These are phyloP conservation scores for Nepenthes gracilis DNA, from an alignment of 148 eudicot genomes.

Conservation along the genomic window DNA sequence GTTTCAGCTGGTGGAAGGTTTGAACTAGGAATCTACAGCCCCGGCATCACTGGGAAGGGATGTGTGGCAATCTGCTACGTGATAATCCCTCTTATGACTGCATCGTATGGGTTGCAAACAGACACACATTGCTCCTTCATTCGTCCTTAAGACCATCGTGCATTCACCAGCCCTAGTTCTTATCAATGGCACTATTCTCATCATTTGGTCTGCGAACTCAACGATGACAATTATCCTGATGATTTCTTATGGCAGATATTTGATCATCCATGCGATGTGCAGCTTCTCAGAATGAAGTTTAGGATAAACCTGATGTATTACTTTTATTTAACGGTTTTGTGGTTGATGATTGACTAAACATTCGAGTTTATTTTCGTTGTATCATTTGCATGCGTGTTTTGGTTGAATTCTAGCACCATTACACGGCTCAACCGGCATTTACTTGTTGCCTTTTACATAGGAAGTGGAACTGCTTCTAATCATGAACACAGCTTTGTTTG, in stretches of 20 bases:
- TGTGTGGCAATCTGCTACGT: constrained; percentile 64
- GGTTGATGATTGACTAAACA: no score
- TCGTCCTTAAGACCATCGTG: constrained; percentile 11
- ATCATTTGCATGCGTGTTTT: no score
- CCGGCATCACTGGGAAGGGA: constrained; percentile 33
- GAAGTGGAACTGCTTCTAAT: no score
- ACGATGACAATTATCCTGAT: background rate
- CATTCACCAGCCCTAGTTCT: constrained; percentile 6
- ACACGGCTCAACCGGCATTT: background rate
- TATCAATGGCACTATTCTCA: constrained; percentile 3
- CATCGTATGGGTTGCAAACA: constrained; percentile 71
- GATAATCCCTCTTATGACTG: constrained; percentile 16
- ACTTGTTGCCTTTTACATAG: background rate
- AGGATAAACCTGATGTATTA: background rate
- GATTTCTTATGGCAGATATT: constrained; percentile 49
- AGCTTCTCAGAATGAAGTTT: background rate
- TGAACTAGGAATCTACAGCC: constrained; percentile 62
- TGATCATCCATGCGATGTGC: constrained; percentile 8
- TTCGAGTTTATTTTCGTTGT: no score
- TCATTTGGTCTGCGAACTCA: constrained; percentile 6
- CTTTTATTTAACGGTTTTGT: no score
- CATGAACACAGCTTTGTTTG: no score
- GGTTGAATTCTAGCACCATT: no score
- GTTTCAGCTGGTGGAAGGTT: constrained; percentile 19
- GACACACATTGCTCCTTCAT: constrained; percentile 34